phyloP scores from a whole-genome alignment of 441 rosid genomes.

The Pelargonium citronellum region DNA sequence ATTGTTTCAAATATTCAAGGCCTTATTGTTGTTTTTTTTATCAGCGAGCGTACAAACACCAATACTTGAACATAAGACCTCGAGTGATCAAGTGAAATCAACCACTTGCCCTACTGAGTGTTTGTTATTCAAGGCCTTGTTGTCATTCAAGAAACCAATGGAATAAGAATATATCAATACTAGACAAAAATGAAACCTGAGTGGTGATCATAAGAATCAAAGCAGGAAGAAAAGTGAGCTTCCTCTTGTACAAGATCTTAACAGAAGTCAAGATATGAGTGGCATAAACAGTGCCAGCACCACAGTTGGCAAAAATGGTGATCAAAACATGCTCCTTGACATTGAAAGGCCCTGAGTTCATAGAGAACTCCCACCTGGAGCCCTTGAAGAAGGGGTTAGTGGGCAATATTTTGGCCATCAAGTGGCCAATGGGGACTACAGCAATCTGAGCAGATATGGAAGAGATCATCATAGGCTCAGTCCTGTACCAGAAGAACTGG shows the following conservation, averaged over 20 bases:
- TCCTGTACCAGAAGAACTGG: slow-evolving; percentile 89
- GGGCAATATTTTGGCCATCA: slow-evolving; percentile 53
- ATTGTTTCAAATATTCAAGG: too few species aligned
- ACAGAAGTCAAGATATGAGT: slow-evolving; percentile 63
- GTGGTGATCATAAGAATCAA: slow-evolving; percentile 69
- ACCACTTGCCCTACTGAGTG: too few species aligned
- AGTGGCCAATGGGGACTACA: slow-evolving; percentile 64
- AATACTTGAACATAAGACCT: too few species aligned
- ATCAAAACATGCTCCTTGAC: slow-evolving; percentile 81
- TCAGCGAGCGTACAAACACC: too few species aligned
- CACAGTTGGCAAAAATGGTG: slow-evolving; percentile 73
- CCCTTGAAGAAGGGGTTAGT: slow-evolving; percentile 39
- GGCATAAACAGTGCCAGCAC: slow-evolving; percentile 75
- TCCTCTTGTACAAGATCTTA: slow-evolving; percentile 54
- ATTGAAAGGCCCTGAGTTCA: slow-evolving; percentile 75
- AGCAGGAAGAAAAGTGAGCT: slow-evolving; percentile 53
- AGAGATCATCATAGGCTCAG: slow-evolving; percentile 42
- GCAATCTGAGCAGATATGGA: slow-evolving; percentile 74
- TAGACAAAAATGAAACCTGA: slow-evolving; percentile 43
- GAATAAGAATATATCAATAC: background rate
- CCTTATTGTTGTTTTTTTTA: too few species aligned
- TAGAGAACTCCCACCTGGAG: slow-evolving; percentile 38
- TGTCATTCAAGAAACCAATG: background rate
- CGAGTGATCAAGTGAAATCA: too few species aligned
- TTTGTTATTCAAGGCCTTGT: too few species aligned